phyloP scores from a whole-genome alignment of 2,329 filamentous ascomycete species.

The Botrytis pseudocinerea region DNA sequence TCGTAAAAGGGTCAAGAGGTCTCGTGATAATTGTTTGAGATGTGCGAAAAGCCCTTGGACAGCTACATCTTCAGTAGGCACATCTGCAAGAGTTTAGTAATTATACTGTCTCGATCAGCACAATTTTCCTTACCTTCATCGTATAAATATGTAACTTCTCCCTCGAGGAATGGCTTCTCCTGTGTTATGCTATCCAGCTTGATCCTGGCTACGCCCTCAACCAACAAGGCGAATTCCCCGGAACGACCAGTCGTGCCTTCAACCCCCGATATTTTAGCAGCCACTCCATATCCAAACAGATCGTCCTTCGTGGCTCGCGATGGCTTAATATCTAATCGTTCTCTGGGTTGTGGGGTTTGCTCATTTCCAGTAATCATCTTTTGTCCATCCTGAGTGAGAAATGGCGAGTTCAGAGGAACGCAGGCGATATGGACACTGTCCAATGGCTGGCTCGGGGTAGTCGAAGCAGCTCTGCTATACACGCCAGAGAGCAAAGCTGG shows the following conservation, averaged over 20 bases:
- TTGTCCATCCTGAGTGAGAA: slow-evolving; percentile 73
- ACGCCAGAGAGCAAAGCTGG: slow-evolving; percentile 83
- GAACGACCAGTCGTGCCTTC: slow-evolving; percentile 64
- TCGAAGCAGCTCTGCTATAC: slow-evolving; percentile 72
- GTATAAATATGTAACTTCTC: slow-evolving; percentile 68
- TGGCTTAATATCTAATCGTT: slow-evolving; percentile 52
- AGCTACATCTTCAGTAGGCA: slow-evolving; percentile 57
- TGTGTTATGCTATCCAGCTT: slow-evolving; percentile 71
- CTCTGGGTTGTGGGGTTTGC: slow-evolving; percentile 41
- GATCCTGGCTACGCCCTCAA: slow-evolving; percentile 81
- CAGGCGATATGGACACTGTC: slow-evolving; percentile 79
- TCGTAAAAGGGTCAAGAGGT: slow-evolving; percentile 80
- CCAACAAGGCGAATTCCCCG: slow-evolving; percentile 77
- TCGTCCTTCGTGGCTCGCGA: slow-evolving; percentile 66
- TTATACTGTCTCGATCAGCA: not conserved
- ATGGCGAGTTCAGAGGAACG: slow-evolving; percentile 77
- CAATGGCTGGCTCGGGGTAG: slow-evolving; percentile 63
- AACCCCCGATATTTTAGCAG: slow-evolving; percentile 75
- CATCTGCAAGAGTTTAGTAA: slow-evolving; percentile 33
- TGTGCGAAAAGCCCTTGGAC: slow-evolving; percentile 72
- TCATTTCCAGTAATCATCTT: slow-evolving; percentile 68
- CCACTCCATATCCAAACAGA: slow-evolving; percentile 79
- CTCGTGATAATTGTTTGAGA: slow-evolving; percentile 80
- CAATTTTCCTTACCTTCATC: slow-evolving; percentile 59
- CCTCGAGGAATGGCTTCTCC: slow-evolving; percentile 85